Evolutionary conservation across 2,329 filamentous ascomycete species (phyloP).

Genomic region (Beauveria rudraprayagi): DNA sequence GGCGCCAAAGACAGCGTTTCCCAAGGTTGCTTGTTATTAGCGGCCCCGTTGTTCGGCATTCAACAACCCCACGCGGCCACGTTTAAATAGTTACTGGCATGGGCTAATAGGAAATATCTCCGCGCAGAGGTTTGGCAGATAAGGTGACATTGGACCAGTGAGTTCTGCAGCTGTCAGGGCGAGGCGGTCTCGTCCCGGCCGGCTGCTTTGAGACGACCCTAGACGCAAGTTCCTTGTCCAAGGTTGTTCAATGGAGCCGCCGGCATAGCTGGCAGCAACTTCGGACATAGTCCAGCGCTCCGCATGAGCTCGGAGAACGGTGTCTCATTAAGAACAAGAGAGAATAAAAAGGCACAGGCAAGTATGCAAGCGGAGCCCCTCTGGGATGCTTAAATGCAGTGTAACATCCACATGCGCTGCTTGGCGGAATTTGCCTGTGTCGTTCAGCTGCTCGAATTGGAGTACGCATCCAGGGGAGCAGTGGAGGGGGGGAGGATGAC

Average conservation of each 20-base stretch:
- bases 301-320: conserved; percentile 7
- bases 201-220: not conserved
- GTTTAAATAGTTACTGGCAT: conserved; percentile 1
- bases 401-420: conserved; percentile 9
- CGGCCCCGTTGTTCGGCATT: conserved; percentile 7
- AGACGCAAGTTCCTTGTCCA: not conserved
- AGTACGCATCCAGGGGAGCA: not conserved
- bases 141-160: conserved; percentile 1
- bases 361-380: not conserved
- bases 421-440: conserved; percentile 1
- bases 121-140: not conserved
- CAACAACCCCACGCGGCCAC: conserved; percentile 8
- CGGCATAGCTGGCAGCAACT: not conserved
- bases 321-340: not conserved
- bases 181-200: not conserved
- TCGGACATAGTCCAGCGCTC: conserved; percentile 8
- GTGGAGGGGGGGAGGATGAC: not conserved
- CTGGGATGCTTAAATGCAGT: not conserved
- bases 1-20: not conserved
- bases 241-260: conserved; percentile 8
- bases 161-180: conserved; percentile 3
- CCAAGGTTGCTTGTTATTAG: not conserved
- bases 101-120: not conserved
- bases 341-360: not conserved
- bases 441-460: conserved; percentile 4